These are phyloP conservation scores for Cladosporium velox DNA, from an alignment of 2,329 filamentous ascomycete species.

Conservation along the genomic window DNA sequence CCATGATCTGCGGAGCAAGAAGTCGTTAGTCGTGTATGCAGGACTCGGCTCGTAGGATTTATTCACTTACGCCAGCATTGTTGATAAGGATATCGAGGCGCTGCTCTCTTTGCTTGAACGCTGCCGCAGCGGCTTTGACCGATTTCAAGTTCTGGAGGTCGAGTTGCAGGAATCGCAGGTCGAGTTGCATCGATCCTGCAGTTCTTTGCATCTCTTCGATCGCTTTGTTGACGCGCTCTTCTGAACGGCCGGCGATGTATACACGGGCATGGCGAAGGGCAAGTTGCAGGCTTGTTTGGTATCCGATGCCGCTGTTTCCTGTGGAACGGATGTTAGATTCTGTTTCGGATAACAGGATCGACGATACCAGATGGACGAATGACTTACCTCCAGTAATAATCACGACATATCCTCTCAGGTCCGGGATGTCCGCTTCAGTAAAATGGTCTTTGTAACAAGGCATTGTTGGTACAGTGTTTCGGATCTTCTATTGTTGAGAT, in stretches of 20 bases:
- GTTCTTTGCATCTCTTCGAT: constrained; percentile 6
- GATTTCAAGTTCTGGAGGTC: constrained; percentile 11
- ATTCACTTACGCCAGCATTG: not conserved
- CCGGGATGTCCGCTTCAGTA: not conserved
- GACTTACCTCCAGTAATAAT: not conserved
- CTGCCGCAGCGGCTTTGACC: constrained; percentile 14
- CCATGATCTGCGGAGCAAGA: not conserved
- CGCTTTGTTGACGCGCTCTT: constrained; percentile 11
- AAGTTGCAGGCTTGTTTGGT: not conserved
- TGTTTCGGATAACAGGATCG: too few relatives aligned
- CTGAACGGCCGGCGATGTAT: constrained; percentile 14
- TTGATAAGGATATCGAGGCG: constrained; percentile 5
- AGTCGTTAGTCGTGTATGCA: not conserved
- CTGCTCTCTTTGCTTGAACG: not conserved
- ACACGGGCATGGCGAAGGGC: constrained; percentile 13
- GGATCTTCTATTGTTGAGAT: not conserved
- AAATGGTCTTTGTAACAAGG: not conserved
- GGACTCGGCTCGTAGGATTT: not conserved
- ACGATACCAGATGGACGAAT: too few relatives aligned
- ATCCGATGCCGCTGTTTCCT: not conserved
- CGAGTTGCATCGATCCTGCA: not conserved
- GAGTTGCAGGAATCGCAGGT: constrained; percentile 14
- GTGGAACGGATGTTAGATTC: not conserved
- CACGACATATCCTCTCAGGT: not conserved
- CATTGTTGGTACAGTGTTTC: not conserved